A percentile compares a stretch with the other conserved stretches of the same genome.
Evolutionary conservation across 805 yeast species (phyloP).

Genomic region (Sugiyamaella lignohabitans): DNA sequence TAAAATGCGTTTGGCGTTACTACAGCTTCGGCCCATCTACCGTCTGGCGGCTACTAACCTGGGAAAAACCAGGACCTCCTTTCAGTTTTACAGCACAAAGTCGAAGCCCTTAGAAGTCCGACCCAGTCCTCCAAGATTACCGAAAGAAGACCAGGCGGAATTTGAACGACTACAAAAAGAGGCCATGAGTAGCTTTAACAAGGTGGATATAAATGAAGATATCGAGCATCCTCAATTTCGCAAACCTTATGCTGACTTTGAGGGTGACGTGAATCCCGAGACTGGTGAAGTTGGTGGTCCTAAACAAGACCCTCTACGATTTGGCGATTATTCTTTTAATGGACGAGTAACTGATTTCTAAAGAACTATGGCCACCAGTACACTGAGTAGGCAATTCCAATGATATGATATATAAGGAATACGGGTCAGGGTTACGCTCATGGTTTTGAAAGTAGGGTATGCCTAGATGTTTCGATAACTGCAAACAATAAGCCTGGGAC

Average conservation of each 20-base stretch:
- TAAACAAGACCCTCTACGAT: constrained; percentile 89
- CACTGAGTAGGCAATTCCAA: neutral
- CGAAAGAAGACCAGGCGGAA: constrained; percentile 79
- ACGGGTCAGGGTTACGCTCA: neutral
- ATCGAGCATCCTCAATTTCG: constrained; percentile 55
- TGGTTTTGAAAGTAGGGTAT: too few relatives aligned
- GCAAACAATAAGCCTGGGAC: too few relatives aligned
- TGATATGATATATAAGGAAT: neutral
- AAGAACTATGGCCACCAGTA: neutral
- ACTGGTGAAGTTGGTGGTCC: constrained; percentile 98
- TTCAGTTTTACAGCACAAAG: neutral
- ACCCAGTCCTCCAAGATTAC: constrained; percentile 66
- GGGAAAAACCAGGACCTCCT: too few relatives aligned
- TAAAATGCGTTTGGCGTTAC: too few relatives aligned
- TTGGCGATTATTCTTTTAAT: constrained; percentile 90
- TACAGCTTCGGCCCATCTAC: too few relatives aligned
- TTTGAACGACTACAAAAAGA: constrained; percentile 78
- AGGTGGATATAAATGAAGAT: constrained; percentile 1
- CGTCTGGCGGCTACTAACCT: too few relatives aligned
- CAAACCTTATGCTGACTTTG: constrained; percentile 87
- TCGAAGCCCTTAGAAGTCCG: constrained; percentile 15
- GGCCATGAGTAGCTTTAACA: constrained; percentile 50
- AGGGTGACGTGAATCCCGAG: constrained; percentile 84
- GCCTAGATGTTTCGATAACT: neutral
- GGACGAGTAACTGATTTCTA: constrained; percentile 95